Evolutionary conservation across 2,329 filamentous ascomycete species (phyloP).

Genomic region (Aspergillus felis): DNA sequence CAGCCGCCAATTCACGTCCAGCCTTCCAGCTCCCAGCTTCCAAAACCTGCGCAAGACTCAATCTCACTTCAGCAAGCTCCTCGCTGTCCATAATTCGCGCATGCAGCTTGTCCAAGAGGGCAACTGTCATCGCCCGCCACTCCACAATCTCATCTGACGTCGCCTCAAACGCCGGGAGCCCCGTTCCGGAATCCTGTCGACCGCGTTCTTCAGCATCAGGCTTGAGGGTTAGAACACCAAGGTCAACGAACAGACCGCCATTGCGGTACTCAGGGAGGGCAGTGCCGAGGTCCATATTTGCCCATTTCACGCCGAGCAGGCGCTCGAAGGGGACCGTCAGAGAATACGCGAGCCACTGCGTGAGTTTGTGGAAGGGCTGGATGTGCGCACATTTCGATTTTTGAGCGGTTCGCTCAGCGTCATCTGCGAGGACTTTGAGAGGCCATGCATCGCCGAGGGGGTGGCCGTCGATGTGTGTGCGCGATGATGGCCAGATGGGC

Average conservation of each 20-base stretch:
- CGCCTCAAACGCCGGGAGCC: constrained; percentile 50
- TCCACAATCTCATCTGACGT: constrained; percentile 61
- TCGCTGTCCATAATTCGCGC: constrained; percentile 45
- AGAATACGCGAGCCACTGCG: constrained; percentile 71
- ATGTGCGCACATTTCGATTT: constrained; percentile 26
- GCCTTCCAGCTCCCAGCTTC: constrained; percentile 55
- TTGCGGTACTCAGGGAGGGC: constrained; percentile 70
- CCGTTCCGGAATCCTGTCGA: constrained; percentile 39
- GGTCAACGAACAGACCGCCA: constrained; percentile 64
- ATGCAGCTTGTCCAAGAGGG: constrained; percentile 55
- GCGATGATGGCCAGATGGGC: constrained; percentile 48
- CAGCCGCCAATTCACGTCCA: constrained; percentile 35
- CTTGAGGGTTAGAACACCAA: constrained; percentile 53
- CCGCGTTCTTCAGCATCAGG: constrained; percentile 43
- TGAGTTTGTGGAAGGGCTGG: constrained; percentile 59
- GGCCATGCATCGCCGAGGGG: constrained; percentile 53
- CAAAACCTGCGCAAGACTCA: constrained; percentile 50
- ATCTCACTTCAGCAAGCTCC: constrained; percentile 29
- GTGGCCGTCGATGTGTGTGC: constrained; percentile 37
- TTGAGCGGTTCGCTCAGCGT: constrained; percentile 6
- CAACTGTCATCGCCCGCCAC: constrained; percentile 62
- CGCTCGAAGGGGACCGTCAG: constrained; percentile 62
- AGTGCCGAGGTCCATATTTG: constrained; percentile 56
- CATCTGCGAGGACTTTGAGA: constrained; percentile 22
- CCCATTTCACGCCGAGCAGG: constrained; percentile 50